phyloP scores from a whole-genome alignment of 1,139 yeast genomes.

The Kluyveromyces sp. region DNA sequence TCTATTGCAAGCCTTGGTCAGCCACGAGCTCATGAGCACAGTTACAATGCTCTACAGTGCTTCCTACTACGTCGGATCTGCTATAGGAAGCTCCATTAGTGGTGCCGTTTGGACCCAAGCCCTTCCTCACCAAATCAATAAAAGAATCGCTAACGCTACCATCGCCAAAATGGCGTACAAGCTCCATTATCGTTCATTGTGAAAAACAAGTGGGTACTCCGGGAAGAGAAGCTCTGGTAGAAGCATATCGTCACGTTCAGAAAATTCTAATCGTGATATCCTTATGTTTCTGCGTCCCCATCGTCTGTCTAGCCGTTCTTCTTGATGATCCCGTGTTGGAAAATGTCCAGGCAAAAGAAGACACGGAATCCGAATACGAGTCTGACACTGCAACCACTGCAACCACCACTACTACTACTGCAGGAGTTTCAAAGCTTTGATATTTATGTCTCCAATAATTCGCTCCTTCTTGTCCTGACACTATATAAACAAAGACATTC shows the following conservation, averaged over 20 bases:
- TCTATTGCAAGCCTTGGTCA: conserved; percentile 49
- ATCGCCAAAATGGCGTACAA: conserved; percentile 37
- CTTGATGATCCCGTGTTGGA: conserved; percentile 45
- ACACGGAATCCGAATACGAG: conserved; percentile 7
- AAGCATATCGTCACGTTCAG: conserved; percentile 51
- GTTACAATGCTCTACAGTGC: conserved; percentile 48
- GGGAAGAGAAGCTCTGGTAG: conserved; percentile 45
- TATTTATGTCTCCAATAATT: too few relatives aligned
- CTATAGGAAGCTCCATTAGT: conserved; percentile 33
- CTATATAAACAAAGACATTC: too few relatives aligned
- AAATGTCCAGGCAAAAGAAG: conserved; percentile 21
- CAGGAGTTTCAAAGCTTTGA: too few relatives aligned
- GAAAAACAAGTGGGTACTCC: conserved; percentile 46
- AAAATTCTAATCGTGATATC: conserved; percentile 49
- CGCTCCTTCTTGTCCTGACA: too few relatives aligned
- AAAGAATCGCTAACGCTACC: conserved; percentile 17
- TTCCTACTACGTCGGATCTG: conserved; percentile 49
- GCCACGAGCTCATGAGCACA: conserved; percentile 50
- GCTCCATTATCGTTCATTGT: conserved; percentile 42
- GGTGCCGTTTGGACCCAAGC: conserved; percentile 56
- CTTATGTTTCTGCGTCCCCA: conserved; percentile 46
- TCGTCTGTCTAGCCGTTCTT: conserved; percentile 39
- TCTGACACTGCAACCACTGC: background rate
- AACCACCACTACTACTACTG: background rate
- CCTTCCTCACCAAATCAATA: conserved; percentile 32